phyloP scores from a whole-genome alignment of 306 rosid species.

The Rosa multiflora region DNA sequence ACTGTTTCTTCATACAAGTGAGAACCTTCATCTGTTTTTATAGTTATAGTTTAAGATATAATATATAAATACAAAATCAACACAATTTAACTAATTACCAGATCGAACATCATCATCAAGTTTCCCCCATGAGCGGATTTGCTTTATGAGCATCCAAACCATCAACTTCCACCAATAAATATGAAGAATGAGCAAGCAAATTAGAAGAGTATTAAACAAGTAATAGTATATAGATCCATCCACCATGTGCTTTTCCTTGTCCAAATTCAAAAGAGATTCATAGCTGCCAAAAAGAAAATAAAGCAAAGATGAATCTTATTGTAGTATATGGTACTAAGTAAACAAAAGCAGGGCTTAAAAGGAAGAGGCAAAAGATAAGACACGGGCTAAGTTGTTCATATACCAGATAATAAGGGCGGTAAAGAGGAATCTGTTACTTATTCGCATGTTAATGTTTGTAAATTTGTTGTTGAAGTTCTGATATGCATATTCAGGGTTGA shows the following conservation, averaged over 20 bases:
- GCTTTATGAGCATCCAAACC: slow-evolving; percentile 31
- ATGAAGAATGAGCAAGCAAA: slow-evolving; percentile 33
- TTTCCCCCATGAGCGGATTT: slow-evolving; percentile 31
- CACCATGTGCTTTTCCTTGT: slow-evolving; percentile 28
- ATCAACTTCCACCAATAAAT: slow-evolving; percentile 39
- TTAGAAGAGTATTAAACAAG: slow-evolving; percentile 34
- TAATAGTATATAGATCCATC: slow-evolving; percentile 29
- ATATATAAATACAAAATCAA: neutral
- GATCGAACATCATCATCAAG: slow-evolving; percentile 40
- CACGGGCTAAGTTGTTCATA: neutral
- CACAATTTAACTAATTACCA: slow-evolving; percentile 17
- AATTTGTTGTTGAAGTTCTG: neutral
- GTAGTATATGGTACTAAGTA: neutral
- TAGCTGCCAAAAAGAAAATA: slow-evolving; percentile 26
- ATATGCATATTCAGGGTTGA: slow-evolving; percentile 2
- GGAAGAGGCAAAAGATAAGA: neutral
- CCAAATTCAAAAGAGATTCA: slow-evolving; percentile 31
- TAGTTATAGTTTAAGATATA: neutral
- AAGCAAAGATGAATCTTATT: neutral
- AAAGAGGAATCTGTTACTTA: neutral
- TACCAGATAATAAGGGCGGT: neutral
- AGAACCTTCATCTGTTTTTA: neutral
- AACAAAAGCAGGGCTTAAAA: neutral
- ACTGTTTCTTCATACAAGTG: neutral
- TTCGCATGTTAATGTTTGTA: neutral